These are phyloP conservation scores for Nicotiana undulata DNA, from an alignment of 257 asterid genomes.

Conservation along the genomic window DNA sequence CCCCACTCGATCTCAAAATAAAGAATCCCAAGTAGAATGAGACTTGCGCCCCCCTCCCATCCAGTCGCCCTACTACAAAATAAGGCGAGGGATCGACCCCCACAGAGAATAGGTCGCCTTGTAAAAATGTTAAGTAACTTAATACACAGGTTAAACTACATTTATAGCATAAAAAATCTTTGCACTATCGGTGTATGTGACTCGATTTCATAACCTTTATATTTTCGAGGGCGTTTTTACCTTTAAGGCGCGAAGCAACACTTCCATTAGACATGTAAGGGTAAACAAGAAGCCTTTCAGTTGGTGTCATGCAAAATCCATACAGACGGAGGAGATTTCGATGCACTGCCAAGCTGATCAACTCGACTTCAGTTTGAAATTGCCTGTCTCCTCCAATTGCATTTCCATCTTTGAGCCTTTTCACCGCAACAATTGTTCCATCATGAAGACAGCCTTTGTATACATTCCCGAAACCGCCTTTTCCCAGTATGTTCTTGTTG, in stretches of 20 bases:
- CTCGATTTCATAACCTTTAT: not conserved
- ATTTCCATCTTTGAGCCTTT: constrained; percentile 74
- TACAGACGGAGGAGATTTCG: constrained; percentile 74
- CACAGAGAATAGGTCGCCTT: too few species aligned
- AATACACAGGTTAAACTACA: too few species aligned
- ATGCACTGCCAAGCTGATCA: constrained; percentile 95
- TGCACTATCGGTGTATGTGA: not conserved
- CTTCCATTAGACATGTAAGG: constrained; percentile 98
- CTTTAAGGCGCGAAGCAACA: constrained; percentile 89
- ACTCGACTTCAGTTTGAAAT: constrained; percentile 88
- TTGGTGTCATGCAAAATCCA: constrained; percentile 70
- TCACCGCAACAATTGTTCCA: constrained; percentile 80
- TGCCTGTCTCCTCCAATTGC: constrained; percentile 76
- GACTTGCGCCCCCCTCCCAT: too few species aligned
- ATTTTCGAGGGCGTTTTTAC: constrained; percentile 18
- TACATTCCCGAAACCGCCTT: constrained; percentile 89
- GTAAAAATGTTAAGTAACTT: too few species aligned
- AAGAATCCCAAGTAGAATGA: too few species aligned
- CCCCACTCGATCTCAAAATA: too few species aligned
- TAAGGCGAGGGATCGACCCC: too few species aligned
- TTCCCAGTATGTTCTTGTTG: constrained; percentile 79
- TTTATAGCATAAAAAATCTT: too few species aligned
- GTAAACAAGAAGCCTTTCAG: constrained; percentile 75
- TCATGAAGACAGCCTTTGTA: constrained; percentile 83
- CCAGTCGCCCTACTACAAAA: too few species aligned